These are phyloP conservation scores for Cucurbita argyrosperma DNA, from an alignment of 306 rosid species.

Conservation along the genomic window DNA sequence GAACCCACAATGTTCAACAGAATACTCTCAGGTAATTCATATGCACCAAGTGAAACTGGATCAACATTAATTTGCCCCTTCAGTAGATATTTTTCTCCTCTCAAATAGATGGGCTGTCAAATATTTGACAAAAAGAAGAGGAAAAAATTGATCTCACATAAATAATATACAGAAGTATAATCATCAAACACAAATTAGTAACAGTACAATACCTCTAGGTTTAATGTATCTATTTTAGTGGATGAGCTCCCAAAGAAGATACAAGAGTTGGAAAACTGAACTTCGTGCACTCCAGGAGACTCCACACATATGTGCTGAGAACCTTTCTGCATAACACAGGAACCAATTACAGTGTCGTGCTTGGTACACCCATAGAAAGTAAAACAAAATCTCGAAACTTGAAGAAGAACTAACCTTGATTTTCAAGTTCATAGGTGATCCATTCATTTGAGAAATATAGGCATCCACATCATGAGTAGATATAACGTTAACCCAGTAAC, in stretches of 20 bases:
- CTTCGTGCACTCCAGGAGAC: slow-evolving; percentile 81
- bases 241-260: slow-evolving; percentile 83
- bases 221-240: slow-evolving; percentile 51
- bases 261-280: slow-evolving; percentile 64
- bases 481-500: slow-evolving; percentile 63
- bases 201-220: slow-evolving; percentile 41
- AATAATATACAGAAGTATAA: not conserved
- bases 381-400: not conserved
- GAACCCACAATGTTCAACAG: slow-evolving; percentile 43
- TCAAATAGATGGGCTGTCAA: slow-evolving; percentile 64
- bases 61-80: slow-evolving; percentile 62
- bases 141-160: not conserved
- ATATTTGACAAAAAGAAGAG: slow-evolving; percentile 1
- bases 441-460: slow-evolving; percentile 59
- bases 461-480: slow-evolving; percentile 82
- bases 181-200: not conserved
- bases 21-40: slow-evolving; percentile 47
- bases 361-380: not conserved
- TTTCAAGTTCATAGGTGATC: slow-evolving; percentile 42
- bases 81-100: slow-evolving; percentile 74
- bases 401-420: slow-evolving; percentile 37
- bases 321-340: slow-evolving; percentile 73
- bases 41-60: slow-evolving; percentile 26
- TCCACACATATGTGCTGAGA: slow-evolving; percentile 64
- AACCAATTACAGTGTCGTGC: slow-evolving; percentile 8